phyloP scores from a whole-genome alignment of 805 yeast genomes.

The Schwanniomyces sp. region DNA sequence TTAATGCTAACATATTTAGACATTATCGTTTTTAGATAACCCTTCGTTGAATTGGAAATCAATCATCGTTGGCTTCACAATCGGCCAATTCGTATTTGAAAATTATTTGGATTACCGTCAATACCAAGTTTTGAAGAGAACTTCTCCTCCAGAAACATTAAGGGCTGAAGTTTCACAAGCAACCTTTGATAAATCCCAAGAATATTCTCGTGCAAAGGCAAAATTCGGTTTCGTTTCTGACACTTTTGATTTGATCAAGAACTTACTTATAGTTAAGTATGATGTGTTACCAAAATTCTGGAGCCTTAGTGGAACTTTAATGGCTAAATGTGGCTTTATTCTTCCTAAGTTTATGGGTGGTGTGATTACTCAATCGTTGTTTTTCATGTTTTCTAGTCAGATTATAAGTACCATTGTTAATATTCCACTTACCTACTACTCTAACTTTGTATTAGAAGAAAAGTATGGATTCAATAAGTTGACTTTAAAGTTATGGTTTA shows the following conservation, averaged over 20 bases:
- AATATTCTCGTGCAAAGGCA: conserved; percentile 58
- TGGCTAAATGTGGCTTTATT: conserved; percentile 45
- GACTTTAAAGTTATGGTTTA: conserved; percentile 68
- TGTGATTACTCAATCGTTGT: conserved; percentile 66
- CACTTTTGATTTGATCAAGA: conserved; percentile 52
- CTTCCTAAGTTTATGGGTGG: conserved; percentile 48
- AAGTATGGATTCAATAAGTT: conserved; percentile 90
- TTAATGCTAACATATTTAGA: background rate
- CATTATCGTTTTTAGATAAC: conserved; percentile 1
- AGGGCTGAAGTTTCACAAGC: conserved; percentile 1
- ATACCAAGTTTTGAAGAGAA: conserved; percentile 1
- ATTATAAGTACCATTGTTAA: conserved; percentile 53
- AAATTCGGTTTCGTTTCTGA: conserved; percentile 61
- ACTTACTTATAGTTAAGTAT: conserved; percentile 54
- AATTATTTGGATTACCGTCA: background rate
- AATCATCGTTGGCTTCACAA: background rate
- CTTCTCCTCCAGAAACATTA: conserved; percentile 1
- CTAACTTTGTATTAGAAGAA: conserved; percentile 87
- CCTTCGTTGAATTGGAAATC: conserved; percentile 1
- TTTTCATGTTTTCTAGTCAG: conserved; percentile 55
- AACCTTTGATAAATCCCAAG: conserved; percentile 3
- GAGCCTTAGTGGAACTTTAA: conserved; percentile 56
- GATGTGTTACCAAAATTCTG: conserved; percentile 49
- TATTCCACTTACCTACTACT: conserved; percentile 72
- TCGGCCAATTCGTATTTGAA: conserved; percentile 2